phyloP scores from a whole-genome alignment of 352 stramenopile genomes.

The Phytophthora kernoviae region DNA sequence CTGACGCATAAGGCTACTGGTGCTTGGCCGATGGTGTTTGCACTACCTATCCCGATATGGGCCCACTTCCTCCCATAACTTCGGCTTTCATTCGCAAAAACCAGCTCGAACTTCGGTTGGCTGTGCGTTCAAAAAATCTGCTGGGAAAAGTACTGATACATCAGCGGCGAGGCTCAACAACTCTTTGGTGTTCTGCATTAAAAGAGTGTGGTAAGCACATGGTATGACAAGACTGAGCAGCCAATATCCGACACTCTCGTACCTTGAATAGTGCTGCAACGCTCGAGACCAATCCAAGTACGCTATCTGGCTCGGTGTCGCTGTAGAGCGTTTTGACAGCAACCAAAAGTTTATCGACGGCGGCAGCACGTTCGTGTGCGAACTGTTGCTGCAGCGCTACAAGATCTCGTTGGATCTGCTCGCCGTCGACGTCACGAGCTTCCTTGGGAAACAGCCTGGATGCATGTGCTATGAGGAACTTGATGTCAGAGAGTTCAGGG shows the following conservation, averaged over 20 bases:
- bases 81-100: slow-evolving; percentile 68
- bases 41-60: background rate
- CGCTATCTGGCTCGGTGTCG: slow-evolving; percentile 77
- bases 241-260: background rate
- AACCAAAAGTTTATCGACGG: slow-evolving; percentile 69
- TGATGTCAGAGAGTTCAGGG: slow-evolving; percentile 69
- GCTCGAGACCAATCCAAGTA: slow-evolving; percentile 51
- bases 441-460: slow-evolving; percentile 69
- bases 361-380: slow-evolving; percentile 55
- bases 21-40: slow-evolving; percentile 3
- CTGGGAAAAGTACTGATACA: slow-evolving; percentile 70
- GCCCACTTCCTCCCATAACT: slow-evolving; percentile 33
- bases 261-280: slow-evolving; percentile 83
- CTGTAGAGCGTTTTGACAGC: slow-evolving; percentile 73
- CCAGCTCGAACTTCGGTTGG: slow-evolving; percentile 54
- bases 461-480: slow-evolving; percentile 84
- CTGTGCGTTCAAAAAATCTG: slow-evolving; percentile 81
- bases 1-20: slow-evolving; percentile 10
- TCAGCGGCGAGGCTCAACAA: slow-evolving; percentile 85
- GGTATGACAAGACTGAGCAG: background rate
- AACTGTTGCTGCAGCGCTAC: slow-evolving; percentile 72
- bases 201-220: slow-evolving; percentile 3
- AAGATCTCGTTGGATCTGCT: slow-evolving; percentile 56
- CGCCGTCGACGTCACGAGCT: slow-evolving; percentile 67
- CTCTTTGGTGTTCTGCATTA: slow-evolving; percentile 74